Base-by-base conservation (phyloP, 148 eudicot genomes). In the Chenopodium formosanum region DNA sequence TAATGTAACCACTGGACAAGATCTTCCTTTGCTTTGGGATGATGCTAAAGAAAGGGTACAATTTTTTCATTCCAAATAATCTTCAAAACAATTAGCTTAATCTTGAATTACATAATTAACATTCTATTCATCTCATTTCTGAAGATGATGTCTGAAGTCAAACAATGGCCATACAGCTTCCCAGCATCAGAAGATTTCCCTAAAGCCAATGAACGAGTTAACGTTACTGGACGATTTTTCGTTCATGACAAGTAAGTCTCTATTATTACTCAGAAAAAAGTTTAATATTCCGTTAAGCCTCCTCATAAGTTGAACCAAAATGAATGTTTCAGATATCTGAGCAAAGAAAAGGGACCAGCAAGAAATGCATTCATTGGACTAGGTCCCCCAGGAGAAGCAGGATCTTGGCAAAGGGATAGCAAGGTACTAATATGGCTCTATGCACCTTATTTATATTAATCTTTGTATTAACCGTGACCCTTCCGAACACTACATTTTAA, bases 111-210 rank as follows among this genome's bases (percentile, higher is more conserved):
- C n/a, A 40, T 5, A 34, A 12, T 5, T 27, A 73, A 44, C 37
- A 67, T 19, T 67, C 66, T 67, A 56, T 56, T 13, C 3, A 34
- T 52, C 17, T 52, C 8, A 23, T 70, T 50, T 72, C 16, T 17
- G 64, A 66, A 94, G 98, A 91, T 91, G 94, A 44, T 32, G 63
- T 77, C 72, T 32, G 97, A 95, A 87, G 90, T 88, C 12, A 81
- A 82, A 76, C 82, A 81, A 66, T 95, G 98, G 98, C 98, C 98
- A 9, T 93, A 93, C 70, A 82, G 81, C 75, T 95, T 95, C 74
- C 97, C 95, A 29, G 91, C 89, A 20, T 90, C 98, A 9, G 86
- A 91, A n/a, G 91, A 90, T 72, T 95, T 90, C 46, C 91, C 89
- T 12, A 88, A 85, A 70, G 83, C 90, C 32, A 84, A 88, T 31